Conservation (phyloP, 768 basidiomycete species). For the Leucocoprinus leucothites region DNA sequence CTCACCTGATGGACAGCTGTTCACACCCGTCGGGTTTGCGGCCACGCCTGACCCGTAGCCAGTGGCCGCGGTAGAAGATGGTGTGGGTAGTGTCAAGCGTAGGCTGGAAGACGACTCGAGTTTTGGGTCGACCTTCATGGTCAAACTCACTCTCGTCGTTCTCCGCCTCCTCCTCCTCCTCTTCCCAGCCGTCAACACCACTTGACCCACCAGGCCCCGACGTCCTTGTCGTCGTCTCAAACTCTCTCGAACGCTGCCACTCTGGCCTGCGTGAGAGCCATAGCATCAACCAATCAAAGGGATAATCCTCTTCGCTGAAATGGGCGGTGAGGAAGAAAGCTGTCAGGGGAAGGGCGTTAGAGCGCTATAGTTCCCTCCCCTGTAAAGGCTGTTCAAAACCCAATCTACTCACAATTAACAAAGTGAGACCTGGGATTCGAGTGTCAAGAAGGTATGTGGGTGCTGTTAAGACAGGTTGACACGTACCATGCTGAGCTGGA, state of each 20-base stretch:
- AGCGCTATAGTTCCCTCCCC: background rate
- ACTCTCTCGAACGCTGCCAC: constrained; percentile 87
- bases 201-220: constrained; percentile 55
- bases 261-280: constrained; percentile 83
- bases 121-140: constrained; percentile 53
- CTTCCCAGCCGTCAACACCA: constrained; percentile 41
- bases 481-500: constrained; percentile 80
- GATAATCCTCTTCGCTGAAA: constrained; percentile 88
- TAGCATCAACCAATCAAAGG: constrained; percentile 89
- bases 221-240: constrained; percentile 82
- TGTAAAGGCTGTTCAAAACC: background rate
- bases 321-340: constrained; percentile 88
- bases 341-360: constrained; percentile 27
- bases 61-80: constrained; percentile 82
- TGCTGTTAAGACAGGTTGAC: constrained; percentile 12
- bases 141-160: constrained; percentile 37
- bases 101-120: constrained; percentile 84
- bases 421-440: constrained; percentile 63
- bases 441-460: constrained; percentile 6
- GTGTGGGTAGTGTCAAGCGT: constrained; percentile 87
- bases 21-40: constrained; percentile 56
- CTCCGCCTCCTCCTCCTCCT: constrained; percentile 26
- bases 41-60: constrained; percentile 69
- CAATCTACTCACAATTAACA: constrained; percentile 75
- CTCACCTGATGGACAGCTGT: constrained; percentile 71